Evolutionary conservation across 371 early-diverging fungal genomes (phyloP).

Genomic region (Chytridium lagenaria): DNA sequence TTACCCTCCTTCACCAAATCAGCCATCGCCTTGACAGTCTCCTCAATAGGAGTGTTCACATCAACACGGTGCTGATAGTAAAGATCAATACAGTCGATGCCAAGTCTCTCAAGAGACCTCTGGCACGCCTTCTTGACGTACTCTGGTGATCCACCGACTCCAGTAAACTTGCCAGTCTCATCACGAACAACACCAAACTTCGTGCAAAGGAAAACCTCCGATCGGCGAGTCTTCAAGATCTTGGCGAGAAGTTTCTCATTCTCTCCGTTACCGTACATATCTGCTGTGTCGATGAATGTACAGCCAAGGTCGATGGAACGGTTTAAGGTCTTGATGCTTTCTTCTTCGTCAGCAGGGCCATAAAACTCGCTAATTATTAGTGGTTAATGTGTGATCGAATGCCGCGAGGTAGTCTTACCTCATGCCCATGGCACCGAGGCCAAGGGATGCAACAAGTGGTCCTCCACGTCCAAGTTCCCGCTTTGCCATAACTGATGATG

Average conservation of each 20-base stretch:
- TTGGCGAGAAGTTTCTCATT: slow-evolving; percentile 53
- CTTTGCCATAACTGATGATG: slow-evolving; percentile 1
- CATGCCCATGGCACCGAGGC: slow-evolving; percentile 54
- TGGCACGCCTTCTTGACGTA: slow-evolving; percentile 58
- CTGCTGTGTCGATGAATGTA: slow-evolving; percentile 45
- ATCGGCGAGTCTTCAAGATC: slow-evolving; percentile 50
- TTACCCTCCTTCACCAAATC: slow-evolving; percentile 62
- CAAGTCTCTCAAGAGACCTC: slow-evolving; percentile 54
- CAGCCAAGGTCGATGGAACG: slow-evolving; percentile 42
- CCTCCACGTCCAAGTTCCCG: slow-evolving; percentile 28
- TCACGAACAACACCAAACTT: slow-evolving; percentile 51
- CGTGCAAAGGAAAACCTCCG: slow-evolving; percentile 58
- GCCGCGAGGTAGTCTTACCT: background rate
- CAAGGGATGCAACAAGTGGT: slow-evolving; percentile 40
- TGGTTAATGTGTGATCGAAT: background rate
- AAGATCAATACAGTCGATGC: slow-evolving; percentile 61
- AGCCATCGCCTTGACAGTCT: slow-evolving; percentile 64
- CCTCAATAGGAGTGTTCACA: slow-evolving; percentile 47
- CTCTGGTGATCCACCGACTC: slow-evolving; percentile 54
- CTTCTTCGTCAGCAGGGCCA: slow-evolving; percentile 34
- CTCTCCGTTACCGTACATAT: slow-evolving; percentile 40
- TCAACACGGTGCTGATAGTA: slow-evolving; percentile 52
- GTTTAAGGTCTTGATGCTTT: slow-evolving; percentile 36
- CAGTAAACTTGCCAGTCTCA: slow-evolving; percentile 23
- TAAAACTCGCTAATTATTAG: slow-evolving; percentile 31